A percentile compares a stretch with the other conserved stretches of the same genome.
Conservation (phyloP, 1,284 basidiomycete species). For the Serendipita sp. region DNA sequence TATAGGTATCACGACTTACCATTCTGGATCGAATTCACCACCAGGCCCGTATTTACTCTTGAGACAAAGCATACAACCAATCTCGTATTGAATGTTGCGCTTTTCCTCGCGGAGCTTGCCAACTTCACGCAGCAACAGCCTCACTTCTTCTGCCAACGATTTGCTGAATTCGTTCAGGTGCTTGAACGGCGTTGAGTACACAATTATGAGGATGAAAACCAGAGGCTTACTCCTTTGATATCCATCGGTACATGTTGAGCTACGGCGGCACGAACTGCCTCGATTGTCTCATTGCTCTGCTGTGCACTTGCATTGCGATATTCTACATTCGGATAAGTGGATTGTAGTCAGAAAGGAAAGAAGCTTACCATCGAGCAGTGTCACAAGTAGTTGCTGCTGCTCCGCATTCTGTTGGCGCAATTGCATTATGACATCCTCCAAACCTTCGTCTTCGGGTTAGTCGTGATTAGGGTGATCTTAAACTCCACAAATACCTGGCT, state of each 20-base stretch:
- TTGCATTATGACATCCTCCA: constrained; percentile 9
- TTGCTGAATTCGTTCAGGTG: constrained; percentile 67
- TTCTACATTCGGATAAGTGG: neutral
- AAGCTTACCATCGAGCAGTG: constrained; percentile 5
- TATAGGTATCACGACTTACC: constrained; percentile 27
- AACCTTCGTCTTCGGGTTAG: neutral
- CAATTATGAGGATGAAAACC: neutral
- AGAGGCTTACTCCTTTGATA: constrained; percentile 9
- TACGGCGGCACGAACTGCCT: constrained; percentile 8
- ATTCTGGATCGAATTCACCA: constrained; percentile 60
- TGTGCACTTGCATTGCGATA: constrained; percentile 5
- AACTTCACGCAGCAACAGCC: constrained; percentile 58
- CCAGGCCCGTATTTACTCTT: constrained; percentile 59
- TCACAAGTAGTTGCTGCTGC: constrained; percentile 7
- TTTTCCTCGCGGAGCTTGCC: constrained; percentile 63
- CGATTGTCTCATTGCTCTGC: constrained; percentile 6
- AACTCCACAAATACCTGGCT: neutral
- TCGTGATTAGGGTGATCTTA: neutral
- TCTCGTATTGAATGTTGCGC: constrained; percentile 30
- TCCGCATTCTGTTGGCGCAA: constrained; percentile 6
- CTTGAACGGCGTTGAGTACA: constrained; percentile 8
- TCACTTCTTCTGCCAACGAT: constrained; percentile 61
- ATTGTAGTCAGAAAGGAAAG: neutral
- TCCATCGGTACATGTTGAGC: constrained; percentile 6
- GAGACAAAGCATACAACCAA: constrained; percentile 49